These are phyloP conservation scores for Penicillium soppii DNA, from an alignment of 495 filamentous ascomycete species.

Conservation along the genomic window DNA sequence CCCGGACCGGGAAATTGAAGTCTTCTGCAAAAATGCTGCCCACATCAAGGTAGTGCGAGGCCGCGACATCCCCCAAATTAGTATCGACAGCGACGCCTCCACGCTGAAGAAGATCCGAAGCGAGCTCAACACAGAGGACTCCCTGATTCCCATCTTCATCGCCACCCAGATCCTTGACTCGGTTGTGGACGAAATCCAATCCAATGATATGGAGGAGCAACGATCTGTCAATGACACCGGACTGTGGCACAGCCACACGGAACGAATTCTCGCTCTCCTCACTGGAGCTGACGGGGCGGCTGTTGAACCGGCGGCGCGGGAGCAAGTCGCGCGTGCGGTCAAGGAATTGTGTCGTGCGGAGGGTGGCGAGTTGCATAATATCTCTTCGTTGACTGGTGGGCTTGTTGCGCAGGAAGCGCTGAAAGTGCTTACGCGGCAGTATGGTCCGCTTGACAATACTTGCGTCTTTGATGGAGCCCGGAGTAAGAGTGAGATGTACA, in stretches of 20 bases:
- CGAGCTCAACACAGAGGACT: constrained; percentile 45
- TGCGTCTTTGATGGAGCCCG: constrained; percentile 88
- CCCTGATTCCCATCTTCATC: constrained; percentile 75
- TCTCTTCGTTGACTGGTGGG: constrained; percentile 85
- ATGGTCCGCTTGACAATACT: constrained; percentile 90
- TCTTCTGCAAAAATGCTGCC: constrained; percentile 93
- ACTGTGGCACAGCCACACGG: constrained; percentile 42
- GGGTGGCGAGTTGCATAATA: constrained; percentile 90
- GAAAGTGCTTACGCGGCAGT: constrained; percentile 95
- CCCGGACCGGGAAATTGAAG: constrained; percentile 75
- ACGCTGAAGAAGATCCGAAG: constrained; percentile 34
- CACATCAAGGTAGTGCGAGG: constrained; percentile 86
- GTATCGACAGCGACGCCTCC: constrained; percentile 26
- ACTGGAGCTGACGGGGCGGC: constrained; percentile 50
- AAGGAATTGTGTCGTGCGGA: constrained; percentile 72
- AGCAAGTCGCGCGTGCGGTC: constrained; percentile 52
- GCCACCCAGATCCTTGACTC: constrained; percentile 66
- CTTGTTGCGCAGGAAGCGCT: constrained; percentile 94
- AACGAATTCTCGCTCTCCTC: constrained; percentile 40
- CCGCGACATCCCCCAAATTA: constrained; percentile 48
- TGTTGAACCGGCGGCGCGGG: constrained; percentile 31
- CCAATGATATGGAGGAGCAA: constrained; percentile 9
- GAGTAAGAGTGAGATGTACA: constrained; percentile 71
- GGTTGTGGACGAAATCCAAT: constrained; percentile 45
- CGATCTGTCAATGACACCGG: constrained; percentile 35